Evolutionary conservation across 1,284 basidiomycete species (phyloP).

Genomic region (Ganoderma leucocontextum): DNA sequence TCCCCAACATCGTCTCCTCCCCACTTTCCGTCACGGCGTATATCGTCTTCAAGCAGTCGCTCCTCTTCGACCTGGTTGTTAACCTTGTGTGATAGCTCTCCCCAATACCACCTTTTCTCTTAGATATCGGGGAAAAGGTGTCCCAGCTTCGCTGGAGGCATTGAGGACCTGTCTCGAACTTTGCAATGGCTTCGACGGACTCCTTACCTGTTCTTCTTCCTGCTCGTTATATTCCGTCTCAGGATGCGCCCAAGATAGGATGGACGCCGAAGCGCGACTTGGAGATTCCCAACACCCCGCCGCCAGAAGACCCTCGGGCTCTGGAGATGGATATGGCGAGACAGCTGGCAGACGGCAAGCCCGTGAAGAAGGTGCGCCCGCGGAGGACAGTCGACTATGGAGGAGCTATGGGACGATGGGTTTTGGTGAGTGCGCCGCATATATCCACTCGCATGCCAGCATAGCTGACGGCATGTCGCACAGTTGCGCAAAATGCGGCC

Average conservation of each 20-base stretch:
- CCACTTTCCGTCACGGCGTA: background rate
- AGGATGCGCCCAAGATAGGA: slow-evolving; percentile 17
- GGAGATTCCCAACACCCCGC: slow-evolving; percentile 26
- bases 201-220: slow-evolving; percentile 23
- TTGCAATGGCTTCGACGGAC: slow-evolving; percentile 8
- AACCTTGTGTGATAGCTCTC: background rate
- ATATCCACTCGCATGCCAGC: background rate
- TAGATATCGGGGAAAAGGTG: background rate
- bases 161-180: background rate
- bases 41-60: too few species aligned
- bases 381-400: slow-evolving; percentile 95
- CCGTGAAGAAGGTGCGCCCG: slow-evolving; percentile 90
- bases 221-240: slow-evolving; percentile 14
- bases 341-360: slow-evolving; percentile 75
- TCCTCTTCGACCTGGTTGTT: background rate
- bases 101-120: background rate
- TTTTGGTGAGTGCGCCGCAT: slow-evolving; percentile 62
- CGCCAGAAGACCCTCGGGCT: slow-evolving; percentile 28
- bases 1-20: background rate
- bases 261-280: slow-evolving; percentile 30
- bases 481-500: slow-evolving; percentile 81
- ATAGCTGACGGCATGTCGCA: background rate
- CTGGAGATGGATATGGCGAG: slow-evolving; percentile 79
- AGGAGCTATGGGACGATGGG: slow-evolving; percentile 86
- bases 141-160: background rate